These are phyloP conservation scores for Phialophora chinensis DNA, from an alignment of 2,329 filamentous ascomycete species.

Conservation along the genomic window DNA sequence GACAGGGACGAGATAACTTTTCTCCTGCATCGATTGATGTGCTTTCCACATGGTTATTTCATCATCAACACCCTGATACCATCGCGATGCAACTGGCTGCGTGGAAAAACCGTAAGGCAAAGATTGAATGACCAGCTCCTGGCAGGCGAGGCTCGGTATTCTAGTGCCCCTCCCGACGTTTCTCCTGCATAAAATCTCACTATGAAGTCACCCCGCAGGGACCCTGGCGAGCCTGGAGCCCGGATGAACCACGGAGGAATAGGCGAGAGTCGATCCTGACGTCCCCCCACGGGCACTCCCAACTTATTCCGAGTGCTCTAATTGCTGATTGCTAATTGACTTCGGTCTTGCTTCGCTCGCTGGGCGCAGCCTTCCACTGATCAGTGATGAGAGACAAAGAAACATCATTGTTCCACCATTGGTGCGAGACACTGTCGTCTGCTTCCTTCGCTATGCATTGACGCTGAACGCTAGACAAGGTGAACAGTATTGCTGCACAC, in stretches of 20 bases:
- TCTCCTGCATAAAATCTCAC: slow-evolving; percentile 4
- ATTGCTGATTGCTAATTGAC: not conserved
- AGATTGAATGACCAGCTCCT: not conserved
- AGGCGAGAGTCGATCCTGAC: not conserved
- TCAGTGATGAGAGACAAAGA: not conserved
- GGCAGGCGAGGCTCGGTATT: not conserved
- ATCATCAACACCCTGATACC: not conserved
- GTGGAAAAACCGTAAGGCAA: not conserved
- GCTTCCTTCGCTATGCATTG: slow-evolving; percentile 23
- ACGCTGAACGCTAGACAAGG: slow-evolving; percentile 26
- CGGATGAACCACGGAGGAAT: slow-evolving; percentile 3
- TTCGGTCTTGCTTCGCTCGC: not conserved
- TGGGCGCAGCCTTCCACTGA: not conserved
- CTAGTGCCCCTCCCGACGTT: not conserved
- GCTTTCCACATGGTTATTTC: not conserved
- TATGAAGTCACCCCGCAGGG: slow-evolving; percentile 9
- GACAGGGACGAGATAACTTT: not conserved
- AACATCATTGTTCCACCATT: not conserved
- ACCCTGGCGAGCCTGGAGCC: not conserved
- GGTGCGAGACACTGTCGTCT: slow-evolving; percentile 9
- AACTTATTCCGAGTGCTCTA: too few species aligned
- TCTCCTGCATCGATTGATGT: not conserved
- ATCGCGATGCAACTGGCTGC: not conserved
- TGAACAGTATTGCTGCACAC: slow-evolving; percentile 14
- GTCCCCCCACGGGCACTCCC: not conserved